Base-by-base conservation (phyloP, 768 basidiomycete genomes). In the Kwoniella mangroviensis region DNA sequence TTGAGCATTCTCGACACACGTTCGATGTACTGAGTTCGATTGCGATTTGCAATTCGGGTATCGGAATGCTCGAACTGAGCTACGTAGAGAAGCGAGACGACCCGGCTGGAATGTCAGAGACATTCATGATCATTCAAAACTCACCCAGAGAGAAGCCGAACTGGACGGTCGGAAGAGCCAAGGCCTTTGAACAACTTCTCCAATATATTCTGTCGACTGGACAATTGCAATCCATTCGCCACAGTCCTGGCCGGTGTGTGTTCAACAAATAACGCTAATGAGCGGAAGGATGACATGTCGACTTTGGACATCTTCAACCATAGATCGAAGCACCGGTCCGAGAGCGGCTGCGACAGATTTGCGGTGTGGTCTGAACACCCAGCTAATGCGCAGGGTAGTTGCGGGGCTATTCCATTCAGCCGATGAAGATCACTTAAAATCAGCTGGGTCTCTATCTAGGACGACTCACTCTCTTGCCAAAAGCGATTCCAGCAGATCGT, bases 91-190 rank as follows among this genome's bases (percentile, higher is more conserved):
- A 72, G 51, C 9, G 66, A 63, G 7, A 72, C 9, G 49, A 51
- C 49, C 3, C 72, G 72, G 34, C 72, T 73, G 42, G 5, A 4
- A 49, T n/a, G 53, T 53, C 59, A 41, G 68, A 34, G 34, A 34
- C 6, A 34, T 34, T 34, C 34, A 1, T 34, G 34, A 34, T 34
- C 34, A 9, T 17, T 63, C 26, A 22, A 9, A 10, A 70, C 72
- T 70, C 49, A 73, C 72, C 72, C 64, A 63, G 69, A 68, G 1
- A 60, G 28, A 5, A 69, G 11, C 24, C 72, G 45, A 11, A 57
- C 5, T 26, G 70, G 49, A 45, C 68, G 62, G 12, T 69, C 68
- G 2, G 54, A 7, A 34, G 43, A 24, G 15, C 15, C n/a, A 5
- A 67, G 26, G 34, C 58, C 57, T 40, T 56, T 22, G 21, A n/a